phyloP scores from a whole-genome alignment of 1,284 basidiomycete species.

The Heterobasidion irregulare region DNA sequence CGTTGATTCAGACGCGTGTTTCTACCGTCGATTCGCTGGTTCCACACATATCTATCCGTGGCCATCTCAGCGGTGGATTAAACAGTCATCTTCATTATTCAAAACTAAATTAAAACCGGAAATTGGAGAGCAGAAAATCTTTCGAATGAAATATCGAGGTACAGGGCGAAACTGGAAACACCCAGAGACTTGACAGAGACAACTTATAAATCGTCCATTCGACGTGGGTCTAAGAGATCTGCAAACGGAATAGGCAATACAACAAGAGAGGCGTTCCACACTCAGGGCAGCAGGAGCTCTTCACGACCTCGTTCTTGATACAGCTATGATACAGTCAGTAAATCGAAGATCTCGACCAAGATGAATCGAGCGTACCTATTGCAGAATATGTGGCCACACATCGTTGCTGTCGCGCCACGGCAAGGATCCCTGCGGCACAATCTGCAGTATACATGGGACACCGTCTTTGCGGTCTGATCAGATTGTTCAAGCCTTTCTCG shows the following conservation, averaged over 20 bases:
- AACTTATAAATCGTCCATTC: no score
- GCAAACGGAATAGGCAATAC: constrained; percentile 12
- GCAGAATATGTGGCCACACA: constrained; percentile 55
- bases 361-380: constrained; percentile 25
- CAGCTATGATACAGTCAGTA: constrained; percentile 4
- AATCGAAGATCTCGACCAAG: background rate
- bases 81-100: no score
- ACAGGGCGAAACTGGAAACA: no score
- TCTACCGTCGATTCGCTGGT: no score
- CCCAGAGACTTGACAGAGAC: no score
- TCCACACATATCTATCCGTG: no score
- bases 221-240: constrained; percentile 3
- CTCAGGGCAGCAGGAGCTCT: constrained; percentile 9
- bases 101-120: no score
- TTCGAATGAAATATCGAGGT: no score
- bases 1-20: no score
- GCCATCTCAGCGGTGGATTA: no score
- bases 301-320: constrained; percentile 9
- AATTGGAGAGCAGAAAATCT: no score
- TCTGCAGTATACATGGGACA: constrained; percentile 13
- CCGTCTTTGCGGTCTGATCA: constrained; percentile 1
- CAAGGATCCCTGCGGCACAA: constrained; percentile 13
- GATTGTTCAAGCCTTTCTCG: background rate
- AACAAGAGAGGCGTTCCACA: constrained; percentile 10
- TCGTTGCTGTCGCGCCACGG: constrained; percentile 11